Base-by-base conservation (phyloP, 2,329 filamentous ascomycete species). In the Lasiodiplodia sp. region DNA sequence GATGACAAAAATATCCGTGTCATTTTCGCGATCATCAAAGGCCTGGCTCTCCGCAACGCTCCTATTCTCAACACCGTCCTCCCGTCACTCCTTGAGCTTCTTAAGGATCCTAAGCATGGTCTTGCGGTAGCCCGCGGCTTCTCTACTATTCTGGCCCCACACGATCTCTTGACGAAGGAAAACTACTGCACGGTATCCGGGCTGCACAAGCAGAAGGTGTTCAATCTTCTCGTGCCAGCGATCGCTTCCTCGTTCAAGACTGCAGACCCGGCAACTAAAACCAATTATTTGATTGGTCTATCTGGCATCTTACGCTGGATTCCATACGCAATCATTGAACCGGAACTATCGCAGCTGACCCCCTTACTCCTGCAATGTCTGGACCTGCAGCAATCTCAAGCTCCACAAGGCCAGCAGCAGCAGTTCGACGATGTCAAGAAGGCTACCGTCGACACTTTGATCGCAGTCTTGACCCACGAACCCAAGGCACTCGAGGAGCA, bases 361-460 rank as follows among this genome's bases (percentile, higher is more conserved):
- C 87, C 88, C 0, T 81, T 91, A 0, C 83, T 91, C 21, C 81
- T 91, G 0, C 89, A 91, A 74, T 87, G 84, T 38, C 82, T 91
- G 5, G 89, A 91, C 72, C 81, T 89, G 3, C 66, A 81, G 68
- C 73, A 75, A 3, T 74, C 79, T 23, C 28, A 52, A 21, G 60
- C 47, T 4, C 60, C 47, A 7, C 21, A 23, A 18, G 28, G 60
- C 7, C 60, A 64, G 25, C 60, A 64, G 4, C 65, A 81, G 67
- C 73, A 75, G 3, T 74, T 79, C 25, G 83, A 84, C 2, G 80
- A 81, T 12, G 86, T 90, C 70, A 89, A 90, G 72, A 81, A 84
- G 67, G 86, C 87, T 4, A 88, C 88, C 0, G 83, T 91, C 31
- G 83, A 85, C 14, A 89, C 87, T 2, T 81, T 91, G 5, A 82